Conservation (phyloP, 2,329 filamentous ascomycete genomes). For the Dactylellina parvicollis region DNA sequence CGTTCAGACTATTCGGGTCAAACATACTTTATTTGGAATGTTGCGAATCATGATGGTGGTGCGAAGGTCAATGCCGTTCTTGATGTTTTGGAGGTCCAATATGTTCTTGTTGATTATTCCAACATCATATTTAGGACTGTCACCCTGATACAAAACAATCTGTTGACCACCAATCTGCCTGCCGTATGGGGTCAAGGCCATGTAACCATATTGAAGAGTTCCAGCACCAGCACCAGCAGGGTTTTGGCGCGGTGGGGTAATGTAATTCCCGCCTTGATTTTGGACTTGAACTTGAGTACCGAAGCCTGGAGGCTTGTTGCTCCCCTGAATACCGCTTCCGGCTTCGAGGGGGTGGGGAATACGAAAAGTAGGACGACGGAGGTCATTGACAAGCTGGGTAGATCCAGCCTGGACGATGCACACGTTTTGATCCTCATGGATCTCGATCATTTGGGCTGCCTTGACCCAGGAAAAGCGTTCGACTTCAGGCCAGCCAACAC, state of each 20-base stretch:
- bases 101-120: conserved; percentile 64
- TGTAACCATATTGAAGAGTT: conserved; percentile 68
- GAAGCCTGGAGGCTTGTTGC: neutral
- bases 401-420: conserved; percentile 65
- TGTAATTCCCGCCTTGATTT: no score
- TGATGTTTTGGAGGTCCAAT: conserved; percentile 25
- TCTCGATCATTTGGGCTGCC: conserved; percentile 55
- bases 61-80: conserved; percentile 23
- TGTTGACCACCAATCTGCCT: conserved; percentile 53
- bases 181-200: conserved; percentile 48
- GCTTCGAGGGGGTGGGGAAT: neutral
- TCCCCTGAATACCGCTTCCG: neutral
- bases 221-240: neutral
- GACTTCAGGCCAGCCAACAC: conserved; percentile 55
- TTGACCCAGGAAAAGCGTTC: conserved; percentile 53
- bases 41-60: conserved; percentile 81
- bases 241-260: neutral
- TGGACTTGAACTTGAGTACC: no score
- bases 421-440: conserved; percentile 72
- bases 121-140: conserved; percentile 26
- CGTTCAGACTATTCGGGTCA: no score
- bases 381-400: conserved; percentile 64
- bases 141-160: conserved; percentile 5
- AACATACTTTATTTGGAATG: conserved; percentile 87
- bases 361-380: conserved; percentile 60